Evolutionary conservation across 2,329 filamentous ascomycete species (phyloP).

Genomic region (Phialophora verrucosa): DNA sequence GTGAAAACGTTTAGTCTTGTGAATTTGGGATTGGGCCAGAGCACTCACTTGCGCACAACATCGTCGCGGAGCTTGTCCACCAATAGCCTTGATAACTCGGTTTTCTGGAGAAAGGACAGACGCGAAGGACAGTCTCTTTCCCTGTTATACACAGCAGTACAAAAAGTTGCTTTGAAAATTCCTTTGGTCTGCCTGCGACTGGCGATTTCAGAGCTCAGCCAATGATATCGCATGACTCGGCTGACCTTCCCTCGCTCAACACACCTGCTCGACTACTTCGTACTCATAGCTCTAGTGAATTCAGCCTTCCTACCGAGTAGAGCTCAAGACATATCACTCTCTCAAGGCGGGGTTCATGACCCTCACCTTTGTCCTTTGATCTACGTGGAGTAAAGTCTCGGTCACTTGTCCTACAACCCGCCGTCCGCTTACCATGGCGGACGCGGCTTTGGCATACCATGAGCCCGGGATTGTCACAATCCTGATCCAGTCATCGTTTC

Average conservation of each 20-base stretch:
- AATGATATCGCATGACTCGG: conserved; percentile 3
- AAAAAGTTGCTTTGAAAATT: conserved; percentile 6
- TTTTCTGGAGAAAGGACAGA: not conserved
- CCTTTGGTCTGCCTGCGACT: conserved; percentile 9
- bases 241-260: not conserved
- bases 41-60: conserved; percentile 38
- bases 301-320: not conserved
- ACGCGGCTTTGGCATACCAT: conserved; percentile 56
- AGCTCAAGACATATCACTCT: not conserved
- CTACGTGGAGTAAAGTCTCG: conserved; percentile 5
- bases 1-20: conserved; percentile 26
- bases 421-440: conserved; percentile 18
- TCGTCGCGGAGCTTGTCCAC: conserved; percentile 13
- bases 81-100: not conserved
- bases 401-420: not conserved
- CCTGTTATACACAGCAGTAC: not conserved
- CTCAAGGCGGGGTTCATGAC: not conserved
- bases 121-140: not conserved
- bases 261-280: not conserved
- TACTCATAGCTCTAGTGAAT: not conserved
- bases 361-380: not conserved
- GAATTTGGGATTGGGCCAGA: not conserved
- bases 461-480: conserved; percentile 67
- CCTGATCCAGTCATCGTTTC: conserved; percentile 65
- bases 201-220: not conserved